Conservation (phyloP, 1,284 basidiomycete species). For the Cystobasidium pallidum region DNA sequence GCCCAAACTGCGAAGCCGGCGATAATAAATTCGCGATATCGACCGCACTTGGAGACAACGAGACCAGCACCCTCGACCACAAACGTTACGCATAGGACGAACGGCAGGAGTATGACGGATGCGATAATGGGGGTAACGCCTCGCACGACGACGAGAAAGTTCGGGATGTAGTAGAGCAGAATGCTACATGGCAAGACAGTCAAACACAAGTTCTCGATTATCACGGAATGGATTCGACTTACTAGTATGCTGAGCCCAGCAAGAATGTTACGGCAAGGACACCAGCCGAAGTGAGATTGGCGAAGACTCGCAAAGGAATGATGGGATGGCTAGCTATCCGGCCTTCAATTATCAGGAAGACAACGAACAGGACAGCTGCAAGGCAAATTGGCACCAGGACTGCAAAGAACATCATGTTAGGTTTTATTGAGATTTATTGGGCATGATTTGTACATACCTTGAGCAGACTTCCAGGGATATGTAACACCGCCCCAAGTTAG, state of each 20-base stretch:
- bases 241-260: conserved; percentile 65
- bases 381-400: conserved; percentile 67
- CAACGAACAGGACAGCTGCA: conserved; percentile 62
- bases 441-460: conserved; percentile 34
- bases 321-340: conserved; percentile 67
- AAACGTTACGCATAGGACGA: conserved; percentile 61
- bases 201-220: not conserved
- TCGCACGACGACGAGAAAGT: conserved; percentile 73
- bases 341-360: conserved; percentile 76
- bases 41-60: conserved; percentile 67
- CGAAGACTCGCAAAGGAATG: conserved; percentile 51
- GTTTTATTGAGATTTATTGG: no score
- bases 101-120: conserved; percentile 68
- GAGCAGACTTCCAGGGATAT: conserved; percentile 56
- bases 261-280: conserved; percentile 61
- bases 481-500: conserved; percentile 66
- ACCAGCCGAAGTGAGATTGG: conserved; percentile 12
- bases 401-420: conserved; percentile 48
- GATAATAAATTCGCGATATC: conserved; percentile 68
- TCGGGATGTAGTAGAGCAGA: conserved; percentile 64
- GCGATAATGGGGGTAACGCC: conserved; percentile 67
- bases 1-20: conserved; percentile 70
- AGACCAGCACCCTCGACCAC: conserved; percentile 62
- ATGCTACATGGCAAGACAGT: not conserved
- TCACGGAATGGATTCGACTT: conserved; percentile 25